Conservation (phyloP, 2,329 filamentous ascomycete genomes). For the Grosmannia serpens region DNA sequence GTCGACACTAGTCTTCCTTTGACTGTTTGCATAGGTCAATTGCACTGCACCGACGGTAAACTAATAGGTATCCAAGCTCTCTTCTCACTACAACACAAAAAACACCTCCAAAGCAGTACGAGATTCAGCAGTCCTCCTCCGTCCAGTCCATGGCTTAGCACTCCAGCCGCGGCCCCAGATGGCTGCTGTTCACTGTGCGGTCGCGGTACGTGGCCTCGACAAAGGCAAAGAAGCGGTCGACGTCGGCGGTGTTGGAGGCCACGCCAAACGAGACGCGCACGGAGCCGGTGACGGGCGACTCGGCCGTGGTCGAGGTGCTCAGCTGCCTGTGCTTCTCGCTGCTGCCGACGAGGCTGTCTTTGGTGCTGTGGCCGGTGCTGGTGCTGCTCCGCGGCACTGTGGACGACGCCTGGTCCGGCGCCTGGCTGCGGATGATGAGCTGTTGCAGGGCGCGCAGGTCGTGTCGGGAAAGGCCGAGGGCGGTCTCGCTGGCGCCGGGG, state of each 20-base stretch:
- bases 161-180: constrained; percentile 6
- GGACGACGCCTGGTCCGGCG: not conserved
- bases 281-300: constrained; percentile 17
- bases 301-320: not conserved
- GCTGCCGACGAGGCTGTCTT: not conserved
- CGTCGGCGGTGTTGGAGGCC: constrained; percentile 22
- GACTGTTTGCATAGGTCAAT: no score
- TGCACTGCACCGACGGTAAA: no score
- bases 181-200: constrained; percentile 10
- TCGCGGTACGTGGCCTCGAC: constrained; percentile 21
- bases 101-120: not conserved
- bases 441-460: constrained; percentile 9
- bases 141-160: constrained; percentile 1
- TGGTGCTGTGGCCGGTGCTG: not conserved
- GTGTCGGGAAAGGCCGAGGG: constrained; percentile 17
- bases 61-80: no score
- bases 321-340: not conserved
- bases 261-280: constrained; percentile 28
- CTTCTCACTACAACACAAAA: not conserved
- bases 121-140: no score
- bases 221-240: constrained; percentile 25
- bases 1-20: not conserved
- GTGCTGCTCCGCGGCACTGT: not conserved
- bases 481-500: constrained; percentile 25
- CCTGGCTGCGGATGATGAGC: not conserved